Evolutionary conservation across 1,284 basidiomycete species (phyloP).

Genomic region (Phellopilus nigrolimitatus): DNA sequence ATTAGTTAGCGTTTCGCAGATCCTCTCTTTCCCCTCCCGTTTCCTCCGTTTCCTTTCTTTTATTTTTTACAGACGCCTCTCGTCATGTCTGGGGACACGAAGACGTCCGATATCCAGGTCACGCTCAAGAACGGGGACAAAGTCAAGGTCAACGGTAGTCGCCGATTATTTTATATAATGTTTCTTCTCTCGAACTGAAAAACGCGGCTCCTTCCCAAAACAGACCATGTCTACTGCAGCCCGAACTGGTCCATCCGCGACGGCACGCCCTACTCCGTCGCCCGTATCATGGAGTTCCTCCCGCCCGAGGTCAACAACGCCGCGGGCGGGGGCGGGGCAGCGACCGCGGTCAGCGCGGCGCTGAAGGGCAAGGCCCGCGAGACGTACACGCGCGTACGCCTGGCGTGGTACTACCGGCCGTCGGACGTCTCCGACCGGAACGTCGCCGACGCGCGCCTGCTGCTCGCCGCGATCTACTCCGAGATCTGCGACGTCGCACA

Average conservation of each 20-base stretch:
- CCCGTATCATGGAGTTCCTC: conserved; percentile 94
- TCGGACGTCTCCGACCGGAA: conserved; percentile 82
- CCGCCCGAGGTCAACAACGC: conserved; percentile 55
- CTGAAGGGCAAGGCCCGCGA: conserved; percentile 49
- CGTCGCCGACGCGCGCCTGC: conserved; percentile 82
- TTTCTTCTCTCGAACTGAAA: conserved; percentile 23
- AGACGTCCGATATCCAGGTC: conserved; percentile 20
- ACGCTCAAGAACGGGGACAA: conserved; percentile 72
- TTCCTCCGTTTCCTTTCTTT: no score
- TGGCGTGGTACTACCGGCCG: conserved; percentile 92
- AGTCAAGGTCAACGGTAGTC: conserved; percentile 76
- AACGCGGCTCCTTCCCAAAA: conserved; percentile 30
- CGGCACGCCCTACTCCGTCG: conserved; percentile 90
- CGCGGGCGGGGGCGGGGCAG: conserved; percentile 40
- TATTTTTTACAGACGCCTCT: neutral
- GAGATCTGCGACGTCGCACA: conserved; percentile 91
- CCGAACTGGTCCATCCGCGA: conserved; percentile 87
- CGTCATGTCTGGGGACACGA: conserved; percentile 1
- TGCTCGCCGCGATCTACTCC: conserved; percentile 93
- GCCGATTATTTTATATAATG: conserved; percentile 26
- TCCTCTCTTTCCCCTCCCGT: neutral
- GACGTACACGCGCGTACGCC: conserved; percentile 72
- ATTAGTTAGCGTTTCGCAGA: neutral
- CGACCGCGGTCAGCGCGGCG: neutral
- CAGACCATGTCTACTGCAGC: conserved; percentile 95